Base-by-base conservation (phyloP, 2,329 filamentous ascomycete genomes). In the Fusarium dlaminii region DNA sequence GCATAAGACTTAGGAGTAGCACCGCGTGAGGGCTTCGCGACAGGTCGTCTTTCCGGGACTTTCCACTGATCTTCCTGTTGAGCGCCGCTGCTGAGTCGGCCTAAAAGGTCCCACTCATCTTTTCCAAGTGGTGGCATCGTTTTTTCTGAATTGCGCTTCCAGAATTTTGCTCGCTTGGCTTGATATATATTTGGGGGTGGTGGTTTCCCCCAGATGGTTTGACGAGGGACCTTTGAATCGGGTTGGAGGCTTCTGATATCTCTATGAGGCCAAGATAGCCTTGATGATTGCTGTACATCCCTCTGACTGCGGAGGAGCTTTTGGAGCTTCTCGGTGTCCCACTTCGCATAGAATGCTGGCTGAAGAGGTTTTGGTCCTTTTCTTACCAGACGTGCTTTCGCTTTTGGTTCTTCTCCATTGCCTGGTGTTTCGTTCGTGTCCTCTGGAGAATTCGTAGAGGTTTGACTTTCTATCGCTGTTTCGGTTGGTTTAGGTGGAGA, bases 101-200 rank as follows among this genome's bases (percentile, higher is more conserved):
- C 80, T n/a, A 92, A 79, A 20, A 85, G 77, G 20, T 90, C 83
- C 89, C 89, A 92, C 76, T 91, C 88, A 24, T 82, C 81, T 34
- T 79, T 81, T 12, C 84, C 84, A 22, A 92, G 66, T 0, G 90
- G 90, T n/a, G 89, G 87, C 74, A 89, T 81, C 12, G 90, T 70
- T 66, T 86, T 87, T 18, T 84, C 79, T 2, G 86, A 80, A 22
- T 83, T 76, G 8, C 64, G 64, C 42, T 80, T 84, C 87, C 88
- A 92, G 81, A 86, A 87, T 29, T 80, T 82, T 34, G 82, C 85
- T 52, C 82, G 75, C 67, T 87, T 87, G 15, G 83, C 83, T n/a
- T 83, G 81, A 13, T 80, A 75, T 2, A 86, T 75, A 48, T 80
- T 84, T 10, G 81, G 73, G 7, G 82, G 67, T 4, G 86, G 79